Evolutionary conservation across 179 eudicot species (phyloP), one percentile per base, ranked within the genome.

Genomic region (Beta corolliflora): DNA sequence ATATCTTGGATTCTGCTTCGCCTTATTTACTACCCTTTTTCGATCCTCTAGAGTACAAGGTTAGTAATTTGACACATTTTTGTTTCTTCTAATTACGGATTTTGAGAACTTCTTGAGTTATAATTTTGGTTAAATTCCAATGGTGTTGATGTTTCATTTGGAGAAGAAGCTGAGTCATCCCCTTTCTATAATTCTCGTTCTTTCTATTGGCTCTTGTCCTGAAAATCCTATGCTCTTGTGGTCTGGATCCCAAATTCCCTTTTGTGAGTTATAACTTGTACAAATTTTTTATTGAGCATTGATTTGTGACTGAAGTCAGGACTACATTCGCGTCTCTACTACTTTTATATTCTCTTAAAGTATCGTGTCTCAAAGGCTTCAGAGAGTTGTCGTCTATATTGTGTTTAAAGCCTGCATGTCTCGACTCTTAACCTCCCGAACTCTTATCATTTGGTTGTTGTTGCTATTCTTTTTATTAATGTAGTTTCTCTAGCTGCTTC

Each of bases 31-130:
- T 95, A 80, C 83, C 99, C 99, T 69, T 90, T 95, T 81, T 95
- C 98, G 99, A 71, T 95, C 74, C 91, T 95, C 7, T 89, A 98
- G 97, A 95, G 99, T 81, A 95, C 99, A 81, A 95, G 99, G 99
- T 95, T 58, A 76, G 90, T 75, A 21, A 46, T 68, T 19, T 67
- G 7, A 15, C 31, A 44, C 45, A 52, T 50, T 46, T 46, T 1
- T 7, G 7, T 23, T 46, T 53, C 71, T 65, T 46, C 9, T 67
- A 10, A 15, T 46, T 72, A 10, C 18, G 4, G n/a, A 29, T 11
- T 15, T 2, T 16, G 5, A 56, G 45, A 50, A 31, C 56, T 60
- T 18, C 76, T 53, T 56, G 29, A 25, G 46, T 13, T 46, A 61
- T 46, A 52, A 48, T 25, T 61, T 12, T 80, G 53, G 11, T 48